Conservation (phyloP, 148 eudicot species). For the Simmondsia chinensis region DNA sequence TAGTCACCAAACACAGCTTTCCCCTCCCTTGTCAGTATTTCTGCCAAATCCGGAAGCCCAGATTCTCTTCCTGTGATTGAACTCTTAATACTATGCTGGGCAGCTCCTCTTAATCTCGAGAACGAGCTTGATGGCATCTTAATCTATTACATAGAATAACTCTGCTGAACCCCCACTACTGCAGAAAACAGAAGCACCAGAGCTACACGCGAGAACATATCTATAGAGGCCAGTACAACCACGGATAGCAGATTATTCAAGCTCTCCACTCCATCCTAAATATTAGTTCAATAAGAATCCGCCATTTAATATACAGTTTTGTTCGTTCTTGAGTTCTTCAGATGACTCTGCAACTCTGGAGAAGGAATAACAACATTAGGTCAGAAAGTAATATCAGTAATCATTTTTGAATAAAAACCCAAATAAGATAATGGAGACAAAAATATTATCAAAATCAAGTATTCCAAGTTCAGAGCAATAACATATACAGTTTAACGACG, state of each 20-base stretch:
- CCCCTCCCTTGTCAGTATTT: slow-evolving; percentile 32
- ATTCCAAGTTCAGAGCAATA: too few relatives aligned
- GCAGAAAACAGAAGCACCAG: slow-evolving; percentile 12
- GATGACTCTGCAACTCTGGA: too few relatives aligned
- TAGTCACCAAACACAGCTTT: slow-evolving; percentile 32
- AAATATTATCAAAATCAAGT: too few relatives aligned
- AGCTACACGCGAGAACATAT: slow-evolving; percentile 13
- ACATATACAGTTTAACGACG: too few relatives aligned
- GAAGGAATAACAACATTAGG: too few relatives aligned
- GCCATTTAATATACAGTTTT: too few relatives aligned
- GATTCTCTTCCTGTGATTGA: slow-evolving; percentile 27
- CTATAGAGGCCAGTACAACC: slow-evolving; percentile 23
- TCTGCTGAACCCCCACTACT: slow-evolving; percentile 6
- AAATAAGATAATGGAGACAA: too few relatives aligned
- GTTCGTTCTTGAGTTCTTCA: too few relatives aligned
- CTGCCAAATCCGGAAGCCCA: slow-evolving; percentile 25
- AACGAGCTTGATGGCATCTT: slow-evolving; percentile 56
- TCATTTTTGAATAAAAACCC: too few relatives aligned
- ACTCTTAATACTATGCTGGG: slow-evolving; percentile 31
- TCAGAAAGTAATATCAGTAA: too few relatives aligned
- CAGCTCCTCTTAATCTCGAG: slow-evolving; percentile 29
- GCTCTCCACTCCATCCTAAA: neutral
- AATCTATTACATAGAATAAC: slow-evolving; percentile 18
- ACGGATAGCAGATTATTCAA: neutral
- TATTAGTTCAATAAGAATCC: too few relatives aligned